phyloP scores from a whole-genome alignment of 2,329 filamentous ascomycete species.

The Onygenales sp. region DNA sequence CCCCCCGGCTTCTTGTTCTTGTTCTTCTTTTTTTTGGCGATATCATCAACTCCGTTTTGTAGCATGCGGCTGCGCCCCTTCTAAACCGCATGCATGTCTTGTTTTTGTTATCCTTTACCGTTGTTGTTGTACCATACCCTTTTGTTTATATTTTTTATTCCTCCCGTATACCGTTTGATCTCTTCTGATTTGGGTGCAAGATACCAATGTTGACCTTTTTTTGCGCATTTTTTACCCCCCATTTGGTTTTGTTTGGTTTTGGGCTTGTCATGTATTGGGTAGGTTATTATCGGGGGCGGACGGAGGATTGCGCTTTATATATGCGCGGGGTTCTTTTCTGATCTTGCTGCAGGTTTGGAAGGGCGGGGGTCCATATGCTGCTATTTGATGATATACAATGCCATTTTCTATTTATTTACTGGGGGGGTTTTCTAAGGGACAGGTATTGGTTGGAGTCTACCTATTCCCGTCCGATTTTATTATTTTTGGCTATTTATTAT shows the following conservation, averaged over 20 bases:
- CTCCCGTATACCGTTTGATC: neutral
- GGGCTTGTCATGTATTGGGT: neutral
- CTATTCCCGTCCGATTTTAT: no score
- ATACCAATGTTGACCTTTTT: neutral
- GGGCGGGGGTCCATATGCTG: no score
- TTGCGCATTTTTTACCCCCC: neutral
- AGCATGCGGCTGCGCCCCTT: no score
- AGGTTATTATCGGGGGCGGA: neutral
- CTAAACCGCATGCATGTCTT: no score
- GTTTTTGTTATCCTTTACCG: neutral
- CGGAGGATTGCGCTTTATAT: neutral
- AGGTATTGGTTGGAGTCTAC: no score
- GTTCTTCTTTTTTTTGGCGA: slow-evolving; percentile 7
- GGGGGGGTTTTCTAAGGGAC: no score
- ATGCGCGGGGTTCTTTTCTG: no score
- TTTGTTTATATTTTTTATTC: neutral
- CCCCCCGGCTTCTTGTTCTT: slow-evolving; percentile 3
- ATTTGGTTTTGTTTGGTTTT: neutral
- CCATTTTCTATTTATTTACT: no score
- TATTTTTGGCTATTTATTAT: no score
- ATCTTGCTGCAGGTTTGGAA: no score
- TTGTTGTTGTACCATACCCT: neutral
- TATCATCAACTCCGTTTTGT: neutral
- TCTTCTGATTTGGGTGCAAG: neutral
- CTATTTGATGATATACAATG: no score